Evolutionary conservation across 345 rosid genomes (phyloP).

Genomic region (Lepidium sativum): DNA sequence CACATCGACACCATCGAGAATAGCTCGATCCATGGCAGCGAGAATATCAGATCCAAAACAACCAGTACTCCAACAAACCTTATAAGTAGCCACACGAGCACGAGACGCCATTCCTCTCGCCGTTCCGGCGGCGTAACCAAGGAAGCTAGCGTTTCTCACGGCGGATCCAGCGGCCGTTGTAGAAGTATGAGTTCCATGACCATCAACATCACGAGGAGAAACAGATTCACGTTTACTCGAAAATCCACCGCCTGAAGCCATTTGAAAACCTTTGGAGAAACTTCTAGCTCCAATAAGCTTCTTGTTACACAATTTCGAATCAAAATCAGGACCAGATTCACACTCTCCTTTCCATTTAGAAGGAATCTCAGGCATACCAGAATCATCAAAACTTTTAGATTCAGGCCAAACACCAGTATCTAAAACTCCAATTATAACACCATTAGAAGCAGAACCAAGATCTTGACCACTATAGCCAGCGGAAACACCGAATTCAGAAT

Average conservation of each 20-base stretch:
- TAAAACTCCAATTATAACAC: constrained; percentile 66
- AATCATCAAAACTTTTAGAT: constrained; percentile 54
- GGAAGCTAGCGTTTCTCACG: constrained; percentile 58
- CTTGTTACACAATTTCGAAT: constrained; percentile 53
- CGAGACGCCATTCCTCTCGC: constrained; percentile 77
- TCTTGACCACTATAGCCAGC: constrained; percentile 25
- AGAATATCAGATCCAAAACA: constrained; percentile 79
- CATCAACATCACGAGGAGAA: constrained; percentile 71
- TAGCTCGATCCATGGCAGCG: constrained; percentile 75
- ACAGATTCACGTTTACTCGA: constrained; percentile 37
- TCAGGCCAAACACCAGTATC: constrained; percentile 96
- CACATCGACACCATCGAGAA: constrained; percentile 75
- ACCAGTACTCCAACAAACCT: constrained; percentile 69
- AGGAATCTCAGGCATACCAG: constrained; percentile 62
- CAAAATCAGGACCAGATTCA: constrained; percentile 62
- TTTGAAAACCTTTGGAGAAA: constrained; percentile 62
- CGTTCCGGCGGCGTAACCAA: constrained; percentile 76
- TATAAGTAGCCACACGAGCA: constrained; percentile 73
- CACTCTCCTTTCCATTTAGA: constrained; percentile 66
- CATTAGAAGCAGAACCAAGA: constrained; percentile 34
- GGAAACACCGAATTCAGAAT: constrained; percentile 30
- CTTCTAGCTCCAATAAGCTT: constrained; percentile 76
- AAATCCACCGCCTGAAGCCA: constrained; percentile 47
- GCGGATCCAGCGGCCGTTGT: constrained; percentile 70
- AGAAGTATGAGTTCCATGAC: constrained; percentile 87